phyloP scores from a whole-genome alignment of 2,329 filamentous ascomycete genomes.

The Fusarium nygamai region DNA sequence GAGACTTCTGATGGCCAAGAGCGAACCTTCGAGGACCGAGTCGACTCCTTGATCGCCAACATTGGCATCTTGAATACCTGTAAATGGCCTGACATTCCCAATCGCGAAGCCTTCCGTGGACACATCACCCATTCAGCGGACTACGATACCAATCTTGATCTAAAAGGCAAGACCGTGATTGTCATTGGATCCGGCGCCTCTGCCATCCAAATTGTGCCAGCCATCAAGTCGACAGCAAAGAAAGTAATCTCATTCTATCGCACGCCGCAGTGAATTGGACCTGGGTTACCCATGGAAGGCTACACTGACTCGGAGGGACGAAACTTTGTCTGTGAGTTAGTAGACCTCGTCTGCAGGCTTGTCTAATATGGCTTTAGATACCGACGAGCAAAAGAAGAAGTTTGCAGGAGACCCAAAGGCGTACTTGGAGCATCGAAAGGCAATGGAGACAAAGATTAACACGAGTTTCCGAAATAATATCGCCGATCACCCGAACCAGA shows the following conservation, averaged over 20 bases:
- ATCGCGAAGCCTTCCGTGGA: constrained; percentile 57
- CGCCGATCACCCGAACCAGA: constrained; percentile 5
- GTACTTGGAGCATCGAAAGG: constrained; percentile 1
- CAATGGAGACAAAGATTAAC: constrained; percentile 12
- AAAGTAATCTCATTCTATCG: constrained; percentile 55
- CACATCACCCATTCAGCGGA: constrained; percentile 60
- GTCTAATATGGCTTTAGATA: background rate
- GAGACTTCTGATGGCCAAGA: background rate
- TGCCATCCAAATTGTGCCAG: constrained; percentile 61
- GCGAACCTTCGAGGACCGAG: constrained; percentile 52
- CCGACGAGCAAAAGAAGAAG: background rate
- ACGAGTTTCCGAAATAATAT: constrained; percentile 5
- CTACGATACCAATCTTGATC: constrained; percentile 60
- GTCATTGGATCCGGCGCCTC: constrained; percentile 65
- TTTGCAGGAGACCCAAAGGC: background rate
- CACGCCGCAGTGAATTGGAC: constrained; percentile 54
- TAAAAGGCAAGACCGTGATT: constrained; percentile 59
- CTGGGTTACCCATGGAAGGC: constrained; percentile 46
- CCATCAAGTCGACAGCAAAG: constrained; percentile 40
- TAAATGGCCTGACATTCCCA: constrained; percentile 61
- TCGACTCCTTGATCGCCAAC: constrained; percentile 60
- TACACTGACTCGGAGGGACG: constrained; percentile 10
- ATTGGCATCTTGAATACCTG: constrained; percentile 61
- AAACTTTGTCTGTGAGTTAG: constrained; percentile 2
- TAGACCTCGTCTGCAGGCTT: accelerated